Evolutionary conservation across 257 asterid species (phyloP).

Genomic region (Phtheirospermum japonicum): DNA sequence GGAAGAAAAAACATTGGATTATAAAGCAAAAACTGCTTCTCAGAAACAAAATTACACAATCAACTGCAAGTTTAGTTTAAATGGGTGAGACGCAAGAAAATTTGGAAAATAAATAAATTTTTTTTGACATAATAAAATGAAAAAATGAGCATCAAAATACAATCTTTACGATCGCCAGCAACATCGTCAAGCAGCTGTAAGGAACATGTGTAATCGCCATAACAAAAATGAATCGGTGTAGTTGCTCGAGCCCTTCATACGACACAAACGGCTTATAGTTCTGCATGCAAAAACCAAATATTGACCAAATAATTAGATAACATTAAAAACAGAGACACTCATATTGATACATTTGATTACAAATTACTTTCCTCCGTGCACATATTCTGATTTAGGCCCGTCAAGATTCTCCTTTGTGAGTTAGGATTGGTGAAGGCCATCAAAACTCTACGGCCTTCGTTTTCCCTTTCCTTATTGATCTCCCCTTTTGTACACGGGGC

Average conservation of each 20-base stretch:
- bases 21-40: background rate
- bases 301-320: too few species aligned
- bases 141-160: background rate
- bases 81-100: slow-evolving; percentile 4
- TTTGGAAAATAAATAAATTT: background rate
- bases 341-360: background rate
- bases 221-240: too few species aligned
- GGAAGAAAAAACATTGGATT: background rate
- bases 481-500: too few species aligned
- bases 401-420: slow-evolving; percentile 54
- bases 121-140: background rate
- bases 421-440: slow-evolving; percentile 43
- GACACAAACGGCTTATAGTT: too few species aligned
- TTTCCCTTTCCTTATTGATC: slow-evolving; percentile 50
- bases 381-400: slow-evolving; percentile 55
- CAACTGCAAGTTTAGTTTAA: background rate
- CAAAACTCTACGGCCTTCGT: slow-evolving; percentile 59
- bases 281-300: too few species aligned
- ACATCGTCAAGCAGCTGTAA: too few species aligned
- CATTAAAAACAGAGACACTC: background rate
- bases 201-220: too few species aligned
- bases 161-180: too few species aligned
- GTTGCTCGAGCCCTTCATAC: too few species aligned
- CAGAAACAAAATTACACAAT: background rate
- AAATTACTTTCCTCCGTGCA: slow-evolving; percentile 64